Conservation (phyloP, 306 rosid genomes). For the Sicyos edulis region DNA sequence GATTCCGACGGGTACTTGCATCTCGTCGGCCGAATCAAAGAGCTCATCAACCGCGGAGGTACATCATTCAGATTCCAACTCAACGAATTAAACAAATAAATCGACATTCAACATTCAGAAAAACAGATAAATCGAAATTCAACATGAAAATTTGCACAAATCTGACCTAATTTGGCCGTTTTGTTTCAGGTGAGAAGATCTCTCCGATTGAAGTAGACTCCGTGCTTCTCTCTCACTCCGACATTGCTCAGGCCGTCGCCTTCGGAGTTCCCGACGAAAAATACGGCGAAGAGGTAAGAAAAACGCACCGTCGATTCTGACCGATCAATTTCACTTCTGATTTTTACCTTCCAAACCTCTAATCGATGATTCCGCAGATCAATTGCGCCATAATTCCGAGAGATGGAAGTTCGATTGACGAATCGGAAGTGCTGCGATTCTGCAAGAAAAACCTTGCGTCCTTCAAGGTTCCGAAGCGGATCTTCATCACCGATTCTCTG, state of each 20-base stretch:
- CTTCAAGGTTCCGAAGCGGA: slow-evolving; percentile 77
- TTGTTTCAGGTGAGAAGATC: slow-evolving; percentile 72
- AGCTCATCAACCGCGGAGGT: slow-evolving; percentile 96
- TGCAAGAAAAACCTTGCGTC: slow-evolving; percentile 78
- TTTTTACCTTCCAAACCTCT: not conserved
- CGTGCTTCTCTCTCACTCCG: slow-evolving; percentile 62
- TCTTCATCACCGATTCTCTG: slow-evolving; percentile 57
- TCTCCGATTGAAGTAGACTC: slow-evolving; percentile 93
- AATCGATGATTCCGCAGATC: slow-evolving; percentile 38
- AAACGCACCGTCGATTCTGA: not conserved
- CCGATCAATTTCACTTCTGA: not conserved
- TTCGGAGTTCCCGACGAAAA: slow-evolving; percentile 85
- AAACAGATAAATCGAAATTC: not conserved
- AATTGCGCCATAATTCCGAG: slow-evolving; percentile 73
- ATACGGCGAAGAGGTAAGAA: slow-evolving; percentile 83
- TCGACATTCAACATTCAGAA: too few species aligned
- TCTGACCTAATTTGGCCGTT: not conserved
- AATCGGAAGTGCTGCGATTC: slow-evolving; percentile 45
- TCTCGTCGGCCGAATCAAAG: slow-evolving; percentile 94
- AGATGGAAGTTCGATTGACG: slow-evolving; percentile 51
- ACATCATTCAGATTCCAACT: not conserved
- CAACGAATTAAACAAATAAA: too few species aligned
- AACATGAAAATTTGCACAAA: not conserved
- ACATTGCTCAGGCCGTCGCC: slow-evolving; percentile 67
- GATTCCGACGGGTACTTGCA: slow-evolving; percentile 83